These are phyloP conservation scores for Debaryomyces castellii DNA, from an alignment of 805 yeast species.

Conservation along the genomic window DNA sequence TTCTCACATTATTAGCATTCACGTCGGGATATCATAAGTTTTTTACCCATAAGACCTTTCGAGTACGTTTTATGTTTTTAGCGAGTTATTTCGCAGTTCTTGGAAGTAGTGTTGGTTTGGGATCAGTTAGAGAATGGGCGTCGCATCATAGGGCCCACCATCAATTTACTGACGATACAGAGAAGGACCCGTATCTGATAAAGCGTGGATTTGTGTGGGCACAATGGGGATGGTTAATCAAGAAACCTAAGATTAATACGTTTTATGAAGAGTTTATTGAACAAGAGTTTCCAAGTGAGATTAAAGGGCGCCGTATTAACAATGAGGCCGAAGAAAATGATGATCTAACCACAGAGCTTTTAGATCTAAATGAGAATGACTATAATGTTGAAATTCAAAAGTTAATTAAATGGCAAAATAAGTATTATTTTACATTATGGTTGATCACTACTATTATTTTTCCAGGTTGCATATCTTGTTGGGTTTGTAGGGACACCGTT, in stretches of 20 bases:
- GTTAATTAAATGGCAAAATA: conserved; percentile 37
- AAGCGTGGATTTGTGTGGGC: conserved; percentile 79
- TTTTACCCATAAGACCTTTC: conserved; percentile 41
- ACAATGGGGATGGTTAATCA: conserved; percentile 85
- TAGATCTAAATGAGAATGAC: conserved; percentile 11
- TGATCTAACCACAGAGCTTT: conserved; percentile 6
- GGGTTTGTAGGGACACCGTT: conserved; percentile 28
- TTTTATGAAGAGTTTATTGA: conserved; percentile 36
- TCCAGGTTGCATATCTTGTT: conserved; percentile 27
- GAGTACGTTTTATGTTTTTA: conserved; percentile 30
- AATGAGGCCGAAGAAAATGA: conserved; percentile 20
- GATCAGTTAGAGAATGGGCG: conserved; percentile 78
- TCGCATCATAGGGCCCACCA: conserved; percentile 88
- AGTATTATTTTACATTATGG: conserved; percentile 24
- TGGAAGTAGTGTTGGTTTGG: conserved; percentile 75
- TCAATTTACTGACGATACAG: conserved; percentile 78
- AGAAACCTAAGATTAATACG: conserved; percentile 47
- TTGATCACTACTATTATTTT: conserved; percentile 27
- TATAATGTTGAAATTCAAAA: conserved; percentile 16
- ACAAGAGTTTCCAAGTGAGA: conserved; percentile 29
- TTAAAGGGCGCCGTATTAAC: conserved; percentile 18
- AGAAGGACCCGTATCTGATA: conserved; percentile 82
- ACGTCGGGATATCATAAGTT: conserved; percentile 44
- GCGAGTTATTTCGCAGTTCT: conserved; percentile 53
- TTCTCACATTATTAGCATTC: conserved; percentile 39